Conservation (phyloP, 192 early-diverging fungal genomes). For the Rhizophagus clarus region DNA sequence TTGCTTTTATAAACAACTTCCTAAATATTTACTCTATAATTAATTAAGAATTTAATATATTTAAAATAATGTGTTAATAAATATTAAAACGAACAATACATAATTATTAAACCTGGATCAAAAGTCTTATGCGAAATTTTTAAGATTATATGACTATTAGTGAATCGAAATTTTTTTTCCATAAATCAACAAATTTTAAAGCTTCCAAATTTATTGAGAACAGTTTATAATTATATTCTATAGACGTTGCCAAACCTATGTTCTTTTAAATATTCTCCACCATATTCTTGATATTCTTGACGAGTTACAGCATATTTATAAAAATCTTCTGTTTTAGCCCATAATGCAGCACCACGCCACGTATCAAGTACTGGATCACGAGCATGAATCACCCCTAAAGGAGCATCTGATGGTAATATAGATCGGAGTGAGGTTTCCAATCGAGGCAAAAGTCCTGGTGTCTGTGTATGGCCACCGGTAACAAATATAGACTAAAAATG, state of each 20-base stretch:
- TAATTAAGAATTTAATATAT: no score
- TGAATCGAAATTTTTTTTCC: no score
- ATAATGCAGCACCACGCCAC: slow-evolving; percentile 84
- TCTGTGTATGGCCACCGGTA: slow-evolving; percentile 74
- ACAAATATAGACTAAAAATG: slow-evolving; percentile 64
- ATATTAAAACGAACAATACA: no score
- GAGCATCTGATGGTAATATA: slow-evolving; percentile 62
- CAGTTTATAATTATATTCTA: slow-evolving; percentile 6
- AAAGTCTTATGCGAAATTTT: no score
- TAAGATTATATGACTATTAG: no score
- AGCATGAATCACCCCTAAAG: slow-evolving; percentile 54
- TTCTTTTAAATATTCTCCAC: slow-evolving; percentile 85
- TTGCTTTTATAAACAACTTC: no score
- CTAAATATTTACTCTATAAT: no score
- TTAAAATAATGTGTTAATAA: no score
- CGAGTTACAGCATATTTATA: slow-evolving; percentile 58
- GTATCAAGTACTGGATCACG: slow-evolving; percentile 75
- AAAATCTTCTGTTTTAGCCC: slow-evolving; percentile 51
- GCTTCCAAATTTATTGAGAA: background rate
- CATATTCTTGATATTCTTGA: slow-evolving; percentile 80
- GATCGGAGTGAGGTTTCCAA: slow-evolving; percentile 62
- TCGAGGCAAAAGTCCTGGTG: slow-evolving; percentile 67
- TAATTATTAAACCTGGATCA: no score
- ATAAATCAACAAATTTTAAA: background rate
- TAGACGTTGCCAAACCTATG: slow-evolving; percentile 78